phyloP scores from a whole-genome alignment of 257 asterid species.

The Avicennia marina region DNA sequence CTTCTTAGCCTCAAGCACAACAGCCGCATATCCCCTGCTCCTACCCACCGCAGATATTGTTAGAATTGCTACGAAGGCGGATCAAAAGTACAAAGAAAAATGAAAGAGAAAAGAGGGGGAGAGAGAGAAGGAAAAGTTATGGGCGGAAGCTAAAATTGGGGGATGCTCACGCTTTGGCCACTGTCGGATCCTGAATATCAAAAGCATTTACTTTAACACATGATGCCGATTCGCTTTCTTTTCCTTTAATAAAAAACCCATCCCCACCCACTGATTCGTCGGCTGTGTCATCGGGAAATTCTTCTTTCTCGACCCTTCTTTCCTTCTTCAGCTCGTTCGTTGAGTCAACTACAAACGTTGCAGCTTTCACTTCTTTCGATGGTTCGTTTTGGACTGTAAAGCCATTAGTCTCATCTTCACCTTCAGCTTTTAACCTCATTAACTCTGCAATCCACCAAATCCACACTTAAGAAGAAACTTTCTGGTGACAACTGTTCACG shows the following conservation, averaged over 20 bases:
- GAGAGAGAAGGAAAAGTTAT: background rate
- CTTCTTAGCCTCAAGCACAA: conserved; percentile 28
- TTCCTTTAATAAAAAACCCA: conserved; percentile 33
- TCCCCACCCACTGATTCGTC: conserved; percentile 31
- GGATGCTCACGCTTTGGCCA: conserved; percentile 56
- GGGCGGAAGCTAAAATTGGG: conserved; percentile 23
- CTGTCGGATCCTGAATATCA: conserved; percentile 44
- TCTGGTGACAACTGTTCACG: conserved; percentile 3
- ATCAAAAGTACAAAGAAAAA: conserved; percentile 1
- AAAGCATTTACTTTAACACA: conserved; percentile 44
- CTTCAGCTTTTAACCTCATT: conserved; percentile 31
- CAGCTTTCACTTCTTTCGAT: conserved; percentile 26
- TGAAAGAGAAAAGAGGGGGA: background rate
- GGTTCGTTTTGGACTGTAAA: conserved; percentile 29
- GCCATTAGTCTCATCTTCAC: conserved; percentile 31
- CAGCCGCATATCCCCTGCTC: conserved; percentile 35
- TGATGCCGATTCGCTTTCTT: conserved; percentile 46
- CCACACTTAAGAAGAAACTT: conserved; percentile 23
- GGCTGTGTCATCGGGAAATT: conserved; percentile 29
- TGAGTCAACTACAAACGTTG: conserved; percentile 27
- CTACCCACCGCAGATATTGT: too few relatives aligned
- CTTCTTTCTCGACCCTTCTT: conserved; percentile 33
- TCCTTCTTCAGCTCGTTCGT: conserved; percentile 22
- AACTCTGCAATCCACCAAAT: conserved; percentile 41
- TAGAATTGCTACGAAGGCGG: too few relatives aligned